Conservation (phyloP, 2,329 filamentous ascomycete species). For the Raffaelea ambrosiae region DNA sequence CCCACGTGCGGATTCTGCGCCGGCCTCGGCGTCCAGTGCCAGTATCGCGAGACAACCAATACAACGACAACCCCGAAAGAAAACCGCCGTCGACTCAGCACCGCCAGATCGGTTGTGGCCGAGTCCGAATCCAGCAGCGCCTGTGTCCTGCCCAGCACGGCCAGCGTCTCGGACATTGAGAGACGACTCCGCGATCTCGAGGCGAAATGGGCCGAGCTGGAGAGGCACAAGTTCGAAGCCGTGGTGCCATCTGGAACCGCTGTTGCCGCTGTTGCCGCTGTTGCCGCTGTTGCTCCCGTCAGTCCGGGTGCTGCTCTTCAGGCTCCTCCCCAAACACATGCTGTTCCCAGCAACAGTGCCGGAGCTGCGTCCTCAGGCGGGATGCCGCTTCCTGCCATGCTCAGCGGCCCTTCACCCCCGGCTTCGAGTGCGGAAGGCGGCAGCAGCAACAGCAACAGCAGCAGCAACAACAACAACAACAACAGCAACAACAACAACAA, state of each 20-base stretch:
- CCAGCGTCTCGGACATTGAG: slow-evolving; percentile 1
- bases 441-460: too few relatives aligned
- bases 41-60: slow-evolving; percentile 8
- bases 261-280: too few relatives aligned
- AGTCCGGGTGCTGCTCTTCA: too few relatives aligned
- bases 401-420: background rate
- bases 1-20: slow-evolving; percentile 11
- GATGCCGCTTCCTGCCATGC: background rate
- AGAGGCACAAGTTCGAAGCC: background rate
- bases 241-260: background rate
- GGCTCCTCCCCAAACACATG: background rate
- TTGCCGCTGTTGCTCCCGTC: too few relatives aligned
- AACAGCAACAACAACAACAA: too few relatives aligned
- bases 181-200: slow-evolving; percentile 2
- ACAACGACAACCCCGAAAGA: background rate
- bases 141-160: background rate
- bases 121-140: too few relatives aligned
- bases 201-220: slow-evolving; percentile 4
- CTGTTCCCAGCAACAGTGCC: background rate
- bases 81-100: background rate
- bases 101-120: background rate
- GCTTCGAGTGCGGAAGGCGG: background rate
- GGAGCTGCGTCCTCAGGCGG: background rate
- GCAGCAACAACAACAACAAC: background rate
- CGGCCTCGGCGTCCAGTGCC: slow-evolving; percentile 9